Base-by-base conservation (phyloP, 441 rosid genomes). In the Aleurites moluccanus region DNA sequence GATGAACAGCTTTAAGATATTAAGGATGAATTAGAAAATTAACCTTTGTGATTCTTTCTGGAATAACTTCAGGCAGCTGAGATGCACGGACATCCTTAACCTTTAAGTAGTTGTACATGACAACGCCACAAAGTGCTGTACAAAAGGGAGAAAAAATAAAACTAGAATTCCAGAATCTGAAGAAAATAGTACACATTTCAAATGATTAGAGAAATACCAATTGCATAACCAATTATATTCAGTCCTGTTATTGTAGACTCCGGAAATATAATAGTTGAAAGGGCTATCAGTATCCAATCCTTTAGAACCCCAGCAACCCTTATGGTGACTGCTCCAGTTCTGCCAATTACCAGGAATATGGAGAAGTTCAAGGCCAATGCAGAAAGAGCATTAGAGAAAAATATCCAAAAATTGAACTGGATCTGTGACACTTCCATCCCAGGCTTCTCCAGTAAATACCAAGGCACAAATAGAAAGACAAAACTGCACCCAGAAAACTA, bases 231-330 rank as follows among this genome's bases (percentile, higher is more conserved):
- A 68, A 80, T 90, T 79, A 94, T 92, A 78, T 96, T 96, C 75
- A 96, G 82, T 77, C 97, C 95, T 1, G 98, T 96, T 81, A 96
- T 96, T 27, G 93, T 82, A 56, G 99, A 96, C 83, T 96, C 98
- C 0, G 98, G 99, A 70, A 96, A 96, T 76, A 96, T 87, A 81
- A 96, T 89, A n/a, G 97, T 94, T n/a, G 99, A 96, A 72, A 96
- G 98, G 69, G 99, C 98, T 80, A 96, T 96, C 72, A 96, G 88
- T 85, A 96, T 96, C 99, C 99, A 96, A 86, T 96, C 99, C 83
- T 96, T 96, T 73, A 96, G 87, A 73, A 96, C 99, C 55, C 99
- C 99, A 78, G 99, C 99, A 70, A 96, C 99, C 78, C 99, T 88
- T 74, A 96, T 87, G 47, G 98, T 94, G 64, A 96, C 98, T 0